phyloP scores from a whole-genome alignment of 495 filamentous ascomycete species.

The Penicillium maclennaniae region DNA sequence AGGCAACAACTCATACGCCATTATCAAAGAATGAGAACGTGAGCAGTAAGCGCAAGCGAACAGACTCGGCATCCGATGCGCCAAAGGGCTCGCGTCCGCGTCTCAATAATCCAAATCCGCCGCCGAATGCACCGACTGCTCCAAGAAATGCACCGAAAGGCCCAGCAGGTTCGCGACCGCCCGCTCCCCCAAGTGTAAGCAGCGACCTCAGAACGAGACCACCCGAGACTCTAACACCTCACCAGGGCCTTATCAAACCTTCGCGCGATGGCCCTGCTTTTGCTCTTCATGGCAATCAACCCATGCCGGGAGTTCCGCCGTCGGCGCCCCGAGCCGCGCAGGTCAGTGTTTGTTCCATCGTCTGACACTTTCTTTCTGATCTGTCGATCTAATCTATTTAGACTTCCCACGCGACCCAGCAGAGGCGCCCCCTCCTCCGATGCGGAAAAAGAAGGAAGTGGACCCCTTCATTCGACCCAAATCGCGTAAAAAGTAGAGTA shows the following conservation, averaged over 20 bases:
- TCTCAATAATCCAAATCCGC: slow-evolving; percentile 18
- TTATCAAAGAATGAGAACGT: slow-evolving; percentile 11
- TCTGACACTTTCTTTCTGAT: slow-evolving; percentile 1
- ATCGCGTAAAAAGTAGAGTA: slow-evolving; percentile 27
- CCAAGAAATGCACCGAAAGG: slow-evolving; percentile 3
- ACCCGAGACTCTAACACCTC: not conserved
- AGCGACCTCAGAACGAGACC: not conserved
- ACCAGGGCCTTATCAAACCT: slow-evolving; percentile 37
- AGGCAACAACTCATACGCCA: slow-evolving; percentile 25
- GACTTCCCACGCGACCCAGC: slow-evolving; percentile 7
- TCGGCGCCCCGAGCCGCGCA: slow-evolving; percentile 10
- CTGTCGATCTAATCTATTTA: slow-evolving; percentile 11
- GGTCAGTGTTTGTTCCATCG: slow-evolving; percentile 17
- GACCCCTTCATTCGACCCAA: slow-evolving; percentile 54
- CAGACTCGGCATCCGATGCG: slow-evolving; percentile 28
- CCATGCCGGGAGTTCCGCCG: slow-evolving; percentile 8
- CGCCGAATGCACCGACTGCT: slow-evolving; percentile 5
- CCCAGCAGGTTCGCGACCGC: slow-evolving; percentile 6
- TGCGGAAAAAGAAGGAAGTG: slow-evolving; percentile 45
- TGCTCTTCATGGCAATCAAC: slow-evolving; percentile 13
- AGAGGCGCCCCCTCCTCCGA: slow-evolving; percentile 31
- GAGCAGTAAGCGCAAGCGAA: slow-evolving; percentile 44
- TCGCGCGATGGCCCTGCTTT: slow-evolving; percentile 38
- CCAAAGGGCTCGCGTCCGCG: slow-evolving; percentile 26
- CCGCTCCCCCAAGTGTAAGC: slow-evolving; percentile 30